phyloP scores from a whole-genome alignment of 495 filamentous ascomycete species.

The Podospora australis region DNA sequence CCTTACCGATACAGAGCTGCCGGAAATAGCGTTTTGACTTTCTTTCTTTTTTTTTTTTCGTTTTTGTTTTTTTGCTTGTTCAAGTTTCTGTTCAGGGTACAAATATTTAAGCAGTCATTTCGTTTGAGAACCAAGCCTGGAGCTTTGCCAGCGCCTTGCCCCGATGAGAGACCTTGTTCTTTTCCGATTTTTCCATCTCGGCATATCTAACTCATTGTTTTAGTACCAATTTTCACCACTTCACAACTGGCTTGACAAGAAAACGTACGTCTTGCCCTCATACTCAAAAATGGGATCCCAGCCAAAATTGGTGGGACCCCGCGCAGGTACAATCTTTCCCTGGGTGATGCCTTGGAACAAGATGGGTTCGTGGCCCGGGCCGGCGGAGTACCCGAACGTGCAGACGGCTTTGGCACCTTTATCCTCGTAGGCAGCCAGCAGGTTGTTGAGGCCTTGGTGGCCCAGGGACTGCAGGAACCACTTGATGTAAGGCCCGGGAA shows the following conservation, averaged over 20 bases:
- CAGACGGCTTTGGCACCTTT: conserved; percentile 89
- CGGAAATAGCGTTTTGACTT: too few relatives aligned
- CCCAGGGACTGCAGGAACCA: conserved; percentile 83
- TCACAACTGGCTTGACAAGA: neutral
- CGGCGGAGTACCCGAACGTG: conserved; percentile 86
- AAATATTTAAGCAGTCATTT: conserved; percentile 27
- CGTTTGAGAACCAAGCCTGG: conserved; percentile 60
- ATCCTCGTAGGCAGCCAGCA: conserved; percentile 83
- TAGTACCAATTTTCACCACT: neutral
- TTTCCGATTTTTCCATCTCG: conserved; percentile 88
- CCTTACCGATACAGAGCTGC: too few relatives aligned
- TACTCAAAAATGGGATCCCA: conserved; percentile 98
- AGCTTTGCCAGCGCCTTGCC: conserved; percentile 25
- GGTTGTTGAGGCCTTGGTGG: conserved; percentile 78
- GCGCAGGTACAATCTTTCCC: conserved; percentile 66
- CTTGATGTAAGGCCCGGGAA: conserved; percentile 98
- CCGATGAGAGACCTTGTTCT: conserved; percentile 84
- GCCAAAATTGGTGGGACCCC: conserved; percentile 75
- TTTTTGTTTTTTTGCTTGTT: conserved; percentile 4
- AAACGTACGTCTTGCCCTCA: conserved; percentile 72
- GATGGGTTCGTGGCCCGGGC: conserved; percentile 77
- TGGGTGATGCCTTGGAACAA: conserved; percentile 84
- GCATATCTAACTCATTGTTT: conserved; percentile 65
- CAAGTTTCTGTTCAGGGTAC: conserved; percentile 1
- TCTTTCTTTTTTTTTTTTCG: too few relatives aligned